Base-by-base conservation (phyloP, 2,329 filamentous ascomycete genomes). In the Diaporthe citriasiana region DNA sequence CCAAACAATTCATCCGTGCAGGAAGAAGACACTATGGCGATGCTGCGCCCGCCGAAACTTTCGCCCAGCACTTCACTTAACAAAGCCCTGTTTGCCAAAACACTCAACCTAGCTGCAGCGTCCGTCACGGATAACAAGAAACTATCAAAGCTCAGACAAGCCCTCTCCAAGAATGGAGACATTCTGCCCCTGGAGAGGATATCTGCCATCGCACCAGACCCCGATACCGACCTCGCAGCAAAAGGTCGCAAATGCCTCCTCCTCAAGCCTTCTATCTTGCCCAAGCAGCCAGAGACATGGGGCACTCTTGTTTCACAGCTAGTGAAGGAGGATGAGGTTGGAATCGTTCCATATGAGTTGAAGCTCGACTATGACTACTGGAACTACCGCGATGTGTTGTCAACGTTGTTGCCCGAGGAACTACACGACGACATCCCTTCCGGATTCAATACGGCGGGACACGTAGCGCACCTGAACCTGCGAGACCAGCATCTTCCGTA, bases 391-490 rank as follows among this genome's bases (percentile, higher is more conserved):
- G 95, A 98, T 78, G 93, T 99, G 51, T 94, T 98, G 80, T 87
- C 87, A 65, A 91, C 94, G 4, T 90, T 98, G 72, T 87, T 99
- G 0, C 95, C 95, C 0, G 92, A 95, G 77, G 92, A 94, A 63
- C 87, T 93, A 33, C 91, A 95, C 77, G 92, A 93, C 53, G 95
- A 97, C 78, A 91, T 97, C 42, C 96, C 95, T 3, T 90, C 91
- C 42, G 95, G 95, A 65, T 98, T 97, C 86, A 95, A 95, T 73
- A 92, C 93, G 47, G 95, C 96, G 47, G 96, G 97, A 27, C 96
- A 98, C 79, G 92, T 98, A 68, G 96, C 95, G 53, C 97, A 99
- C 81, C 86, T 99, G 74, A 99, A 99, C 82, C 91, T 99, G 42
- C 91, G 94, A 68, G 91, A 94, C 27, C 89, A 92, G 77, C 98